These are phyloP conservation scores for Rhizoctonia solani DNA, from an alignment of 1,284 basidiomycete genomes.

Conservation along the genomic window DNA sequence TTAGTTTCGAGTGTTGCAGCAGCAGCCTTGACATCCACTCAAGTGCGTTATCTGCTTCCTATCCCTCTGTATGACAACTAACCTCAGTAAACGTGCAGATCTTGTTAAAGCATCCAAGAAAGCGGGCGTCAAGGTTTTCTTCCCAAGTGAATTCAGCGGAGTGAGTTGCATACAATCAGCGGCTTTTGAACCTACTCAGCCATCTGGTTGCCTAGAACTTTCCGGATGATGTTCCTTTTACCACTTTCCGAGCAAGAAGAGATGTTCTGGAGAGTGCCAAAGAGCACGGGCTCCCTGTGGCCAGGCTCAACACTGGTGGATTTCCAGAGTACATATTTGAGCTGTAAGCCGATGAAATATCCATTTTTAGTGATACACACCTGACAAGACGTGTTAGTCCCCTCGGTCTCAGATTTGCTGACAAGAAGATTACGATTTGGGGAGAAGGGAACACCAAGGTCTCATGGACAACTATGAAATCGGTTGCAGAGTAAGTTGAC, in stretches of 20 bases:
- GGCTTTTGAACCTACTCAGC: not conserved
- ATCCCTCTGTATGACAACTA: not conserved
- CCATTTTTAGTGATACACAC: no score
- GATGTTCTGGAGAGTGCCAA: not conserved
- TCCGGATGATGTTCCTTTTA: not conserved
- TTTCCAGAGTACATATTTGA: not conserved
- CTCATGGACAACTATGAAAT: not conserved
- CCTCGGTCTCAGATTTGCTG: not conserved
- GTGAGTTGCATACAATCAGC: not conserved
- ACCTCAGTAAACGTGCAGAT: not conserved
- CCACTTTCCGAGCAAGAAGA: not conserved
- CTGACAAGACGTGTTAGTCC: not conserved
- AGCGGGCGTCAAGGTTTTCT: constrained; percentile 11
- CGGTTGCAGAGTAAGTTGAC: not conserved
- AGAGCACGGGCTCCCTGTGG: not conserved
- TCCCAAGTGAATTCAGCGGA: constrained; percentile 10
- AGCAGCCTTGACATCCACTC: not conserved
- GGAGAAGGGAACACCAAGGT: constrained; percentile 7
- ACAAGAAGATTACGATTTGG: constrained; percentile 4
- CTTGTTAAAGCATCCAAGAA: constrained; percentile 1
- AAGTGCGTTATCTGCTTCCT: not conserved
- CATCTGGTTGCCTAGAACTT: not conserved
- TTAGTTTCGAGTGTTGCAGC: not conserved
- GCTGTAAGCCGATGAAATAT: not conserved
- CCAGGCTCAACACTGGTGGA: not conserved